These are phyloP conservation scores for Atalantia buxifolia DNA, from an alignment of 345 rosid genomes.

Conservation along the genomic window DNA sequence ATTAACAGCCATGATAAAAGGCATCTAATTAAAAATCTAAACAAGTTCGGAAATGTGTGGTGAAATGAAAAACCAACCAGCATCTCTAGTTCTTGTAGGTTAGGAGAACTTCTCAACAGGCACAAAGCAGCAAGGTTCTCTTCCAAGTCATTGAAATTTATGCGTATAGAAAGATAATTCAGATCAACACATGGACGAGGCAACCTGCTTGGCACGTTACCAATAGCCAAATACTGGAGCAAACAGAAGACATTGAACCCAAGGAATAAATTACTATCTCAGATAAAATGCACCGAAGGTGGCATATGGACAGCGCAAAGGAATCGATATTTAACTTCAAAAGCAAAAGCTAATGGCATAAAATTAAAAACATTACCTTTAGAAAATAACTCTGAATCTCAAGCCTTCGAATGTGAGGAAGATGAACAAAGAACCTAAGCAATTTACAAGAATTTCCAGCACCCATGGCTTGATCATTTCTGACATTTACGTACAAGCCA, in stretches of 20 bases:
- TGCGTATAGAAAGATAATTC: constrained; percentile 54
- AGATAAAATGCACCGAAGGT: not conserved
- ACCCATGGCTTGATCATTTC: constrained; percentile 23
- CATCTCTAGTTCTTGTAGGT: constrained; percentile 62
- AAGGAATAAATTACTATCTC: constrained; percentile 4
- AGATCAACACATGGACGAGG: constrained; percentile 54
- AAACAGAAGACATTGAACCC: constrained; percentile 16
- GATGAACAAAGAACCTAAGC: constrained; percentile 55
- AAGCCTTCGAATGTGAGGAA: constrained; percentile 64
- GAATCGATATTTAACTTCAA: not conserved
- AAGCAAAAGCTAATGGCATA: not conserved
- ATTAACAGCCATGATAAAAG: not conserved
- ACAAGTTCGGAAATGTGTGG: not conserved
- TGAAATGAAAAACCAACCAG: constrained; percentile 33
- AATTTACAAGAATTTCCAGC: constrained; percentile 43
- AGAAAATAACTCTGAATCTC: constrained; percentile 68
- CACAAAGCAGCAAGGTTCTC: constrained; percentile 59
- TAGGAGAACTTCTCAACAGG: constrained; percentile 59
- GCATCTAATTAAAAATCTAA: not conserved
- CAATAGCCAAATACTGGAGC: constrained; percentile 55
- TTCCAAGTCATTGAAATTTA: constrained; percentile 57
- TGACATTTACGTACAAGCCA: constrained; percentile 46
- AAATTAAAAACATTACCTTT: constrained; percentile 37
- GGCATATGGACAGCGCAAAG: not conserved
- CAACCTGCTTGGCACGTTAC: constrained; percentile 48